Conservation (phyloP, 2,329 filamentous ascomycete species). For the Aureobasidium sp. region DNA sequence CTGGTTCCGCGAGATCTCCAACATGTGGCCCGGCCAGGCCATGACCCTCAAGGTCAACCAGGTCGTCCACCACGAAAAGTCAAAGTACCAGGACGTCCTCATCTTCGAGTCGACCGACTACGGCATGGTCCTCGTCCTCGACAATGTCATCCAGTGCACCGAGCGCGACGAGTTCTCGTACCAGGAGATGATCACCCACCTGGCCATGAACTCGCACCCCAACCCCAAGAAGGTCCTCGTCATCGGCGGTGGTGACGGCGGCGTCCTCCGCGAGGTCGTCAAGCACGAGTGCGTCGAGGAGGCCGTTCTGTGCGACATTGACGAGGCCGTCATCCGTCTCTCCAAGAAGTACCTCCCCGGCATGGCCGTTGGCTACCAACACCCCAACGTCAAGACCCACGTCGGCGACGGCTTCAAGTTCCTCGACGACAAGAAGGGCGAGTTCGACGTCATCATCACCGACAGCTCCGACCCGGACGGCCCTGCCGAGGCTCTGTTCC, state of each 20-base stretch:
- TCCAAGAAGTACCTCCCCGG: slow-evolving; percentile 95
- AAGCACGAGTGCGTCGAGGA: slow-evolving; percentile 98
- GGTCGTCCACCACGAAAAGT: slow-evolving; percentile 98
- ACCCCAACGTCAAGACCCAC: slow-evolving; percentile 88
- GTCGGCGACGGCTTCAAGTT: slow-evolving; percentile 99
- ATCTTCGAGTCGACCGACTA: slow-evolving; percentile 98
- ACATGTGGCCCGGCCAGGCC: slow-evolving; percentile 99
- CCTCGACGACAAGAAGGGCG: slow-evolving; percentile 90
- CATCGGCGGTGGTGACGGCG: slow-evolving; percentile 94
- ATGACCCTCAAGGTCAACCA: slow-evolving; percentile 98
- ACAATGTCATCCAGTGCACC: slow-evolving; percentile 98
- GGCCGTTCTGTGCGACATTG: slow-evolving; percentile 95
- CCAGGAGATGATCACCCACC: slow-evolving; percentile 99
- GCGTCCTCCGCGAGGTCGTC: slow-evolving; percentile 95
- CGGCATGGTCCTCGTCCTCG: slow-evolving; percentile 90
- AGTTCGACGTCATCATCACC: slow-evolving; percentile 99
- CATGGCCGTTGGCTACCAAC: slow-evolving; percentile 84
- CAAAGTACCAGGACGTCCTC: slow-evolving; percentile 96
- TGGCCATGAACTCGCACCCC: slow-evolving; percentile 97
- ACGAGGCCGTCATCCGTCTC: slow-evolving; percentile 96
- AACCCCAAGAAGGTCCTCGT: slow-evolving; percentile 97
- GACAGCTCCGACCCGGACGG: slow-evolving; percentile 97
- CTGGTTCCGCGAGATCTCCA: slow-evolving; percentile 98
- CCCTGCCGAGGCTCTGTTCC: slow-evolving; percentile 91
- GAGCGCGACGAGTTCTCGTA: slow-evolving; percentile 97